Evolutionary conservation across 192 early-diverging fungal species (phyloP).

Genomic region (Phlyctochytrium arcticum): DNA sequence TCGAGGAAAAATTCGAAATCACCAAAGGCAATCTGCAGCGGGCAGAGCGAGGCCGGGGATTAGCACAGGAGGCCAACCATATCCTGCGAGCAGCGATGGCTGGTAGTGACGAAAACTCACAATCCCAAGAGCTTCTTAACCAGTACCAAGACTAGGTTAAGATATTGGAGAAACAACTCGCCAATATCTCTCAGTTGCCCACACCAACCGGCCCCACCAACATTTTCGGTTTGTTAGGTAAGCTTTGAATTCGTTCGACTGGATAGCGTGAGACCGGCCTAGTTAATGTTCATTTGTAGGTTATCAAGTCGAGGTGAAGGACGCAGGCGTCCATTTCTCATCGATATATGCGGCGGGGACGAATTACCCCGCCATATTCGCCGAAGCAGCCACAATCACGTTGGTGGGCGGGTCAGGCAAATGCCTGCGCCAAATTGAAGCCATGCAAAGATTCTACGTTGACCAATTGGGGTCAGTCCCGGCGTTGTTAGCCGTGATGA

Average conservation of each 20-base stretch:
- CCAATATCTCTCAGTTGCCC: neutral
- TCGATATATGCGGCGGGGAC: constrained; percentile 64
- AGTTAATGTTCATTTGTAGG: constrained; percentile 19
- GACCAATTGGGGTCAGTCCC: constrained; percentile 71
- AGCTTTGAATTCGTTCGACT: too few species aligned
- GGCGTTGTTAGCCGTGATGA: constrained; percentile 67
- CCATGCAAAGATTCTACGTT: constrained; percentile 57
- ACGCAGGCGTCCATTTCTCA: constrained; percentile 69
- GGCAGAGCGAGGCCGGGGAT: constrained; percentile 28
- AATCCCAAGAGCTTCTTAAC: constrained; percentile 60
- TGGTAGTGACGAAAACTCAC: too few species aligned
- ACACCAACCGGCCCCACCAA: constrained; percentile 47
- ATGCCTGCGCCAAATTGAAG: constrained; percentile 38
- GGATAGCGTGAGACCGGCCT: too few species aligned
- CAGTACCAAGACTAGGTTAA: constrained; percentile 34
- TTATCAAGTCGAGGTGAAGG: constrained; percentile 42
- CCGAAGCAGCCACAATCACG: constrained; percentile 61
- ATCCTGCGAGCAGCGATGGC: constrained; percentile 59
- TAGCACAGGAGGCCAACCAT: constrained; percentile 57
- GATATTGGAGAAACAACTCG: constrained; percentile 18
- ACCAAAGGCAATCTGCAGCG: too few species aligned
- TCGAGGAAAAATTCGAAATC: too few species aligned
- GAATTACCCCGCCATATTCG: constrained; percentile 69
- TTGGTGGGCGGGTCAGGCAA: constrained; percentile 62
- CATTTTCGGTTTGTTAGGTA: too few species aligned